Conservation (phyloP, 1,284 basidiomycete species). For the Cerioporus squamosus region DNA sequence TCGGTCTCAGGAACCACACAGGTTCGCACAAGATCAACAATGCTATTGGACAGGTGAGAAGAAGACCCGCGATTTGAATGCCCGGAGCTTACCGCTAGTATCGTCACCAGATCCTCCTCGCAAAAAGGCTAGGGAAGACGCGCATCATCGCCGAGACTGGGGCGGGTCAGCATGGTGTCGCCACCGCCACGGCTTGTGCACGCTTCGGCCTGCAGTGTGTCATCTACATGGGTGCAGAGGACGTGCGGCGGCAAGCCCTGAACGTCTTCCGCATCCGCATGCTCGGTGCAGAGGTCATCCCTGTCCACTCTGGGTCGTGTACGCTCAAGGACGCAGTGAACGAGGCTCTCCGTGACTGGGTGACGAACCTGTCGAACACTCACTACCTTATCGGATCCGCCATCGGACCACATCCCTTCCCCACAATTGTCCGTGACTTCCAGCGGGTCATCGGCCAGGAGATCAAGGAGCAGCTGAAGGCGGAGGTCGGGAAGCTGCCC, state of each 20-base stretch:
- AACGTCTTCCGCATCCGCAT: constrained; percentile 99
- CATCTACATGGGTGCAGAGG: constrained; percentile 99
- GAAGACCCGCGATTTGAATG: too few relatives aligned
- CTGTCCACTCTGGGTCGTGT: constrained; percentile 92
- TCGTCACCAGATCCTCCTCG: constrained; percentile 81
- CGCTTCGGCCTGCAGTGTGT: constrained; percentile 96
- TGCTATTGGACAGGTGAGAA: constrained; percentile 80
- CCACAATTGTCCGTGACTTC: constrained; percentile 98
- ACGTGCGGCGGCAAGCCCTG: constrained; percentile 92
- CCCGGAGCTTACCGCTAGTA: neutral
- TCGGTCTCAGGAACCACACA: constrained; percentile 81
- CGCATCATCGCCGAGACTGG: constrained; percentile 99
- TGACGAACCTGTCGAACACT: constrained; percentile 91
- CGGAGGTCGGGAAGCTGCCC: constrained; percentile 82
- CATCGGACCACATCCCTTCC: constrained; percentile 99
- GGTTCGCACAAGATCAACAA: constrained; percentile 99
- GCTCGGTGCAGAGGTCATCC: constrained; percentile 92
- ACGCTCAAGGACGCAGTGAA: constrained; percentile 99
- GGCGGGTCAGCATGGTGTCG: constrained; percentile 98
- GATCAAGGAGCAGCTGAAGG: constrained; percentile 88
- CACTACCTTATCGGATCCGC: constrained; percentile 98
- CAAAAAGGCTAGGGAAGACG: constrained; percentile 91
- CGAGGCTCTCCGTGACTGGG: constrained; percentile 98
- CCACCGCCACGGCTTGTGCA: constrained; percentile 97
- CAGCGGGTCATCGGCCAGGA: constrained; percentile 95